Percentiles rank a stretch among this genome's conserved stretches.
Evolutionary conservation across 345 rosid genomes (phyloP).

Genomic region (Anacardium occidentale): DNA sequence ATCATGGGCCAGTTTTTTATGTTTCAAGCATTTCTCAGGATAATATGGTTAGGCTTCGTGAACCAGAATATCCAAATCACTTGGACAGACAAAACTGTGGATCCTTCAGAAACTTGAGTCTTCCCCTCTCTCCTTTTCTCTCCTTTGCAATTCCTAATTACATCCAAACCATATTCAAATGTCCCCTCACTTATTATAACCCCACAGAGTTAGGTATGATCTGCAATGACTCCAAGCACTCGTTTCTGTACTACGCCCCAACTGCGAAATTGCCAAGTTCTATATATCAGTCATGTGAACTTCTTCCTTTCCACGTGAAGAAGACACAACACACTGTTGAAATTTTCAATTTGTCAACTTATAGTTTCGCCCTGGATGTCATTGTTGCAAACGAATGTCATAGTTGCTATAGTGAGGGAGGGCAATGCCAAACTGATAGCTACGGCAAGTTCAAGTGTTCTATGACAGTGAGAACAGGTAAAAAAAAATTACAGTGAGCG

Average conservation of each 20-base stretch:
- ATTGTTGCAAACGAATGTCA: neutral
- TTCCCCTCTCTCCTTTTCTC: slow-evolving; percentile 32
- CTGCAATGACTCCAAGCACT: slow-evolving; percentile 17
- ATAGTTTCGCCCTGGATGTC: slow-evolving; percentile 26
- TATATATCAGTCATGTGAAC: slow-evolving; percentile 26
- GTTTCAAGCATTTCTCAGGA: slow-evolving; percentile 33
- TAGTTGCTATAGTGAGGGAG: slow-evolving; percentile 8
- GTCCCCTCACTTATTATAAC: slow-evolving; percentile 8
- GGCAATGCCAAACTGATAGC: slow-evolving; percentile 8
- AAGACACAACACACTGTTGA: neutral
- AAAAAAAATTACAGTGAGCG: too few species aligned
- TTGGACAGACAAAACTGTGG: slow-evolving; percentile 15
- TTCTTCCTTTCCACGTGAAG: slow-evolving; percentile 22
- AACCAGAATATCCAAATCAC: slow-evolving; percentile 13
- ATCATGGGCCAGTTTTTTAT: slow-evolving; percentile 21
- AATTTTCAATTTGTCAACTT: slow-evolving; percentile 9
- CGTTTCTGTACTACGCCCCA: neutral
- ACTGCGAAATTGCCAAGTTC: neutral
- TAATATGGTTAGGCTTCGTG: slow-evolving; percentile 22
- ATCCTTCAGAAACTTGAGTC: slow-evolving; percentile 29
- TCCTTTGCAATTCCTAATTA: neutral
- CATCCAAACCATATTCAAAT: slow-evolving; percentile 28
- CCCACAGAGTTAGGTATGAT: too few species aligned
- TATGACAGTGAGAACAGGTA: neutral
- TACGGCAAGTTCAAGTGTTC: neutral